A percentile compares a stretch with the other conserved stretches of the same genome.
These are phyloP conservation scores for Claviceps cyperi DNA, from an alignment of 2,329 filamentous ascomycete species.

Conservation along the genomic window DNA sequence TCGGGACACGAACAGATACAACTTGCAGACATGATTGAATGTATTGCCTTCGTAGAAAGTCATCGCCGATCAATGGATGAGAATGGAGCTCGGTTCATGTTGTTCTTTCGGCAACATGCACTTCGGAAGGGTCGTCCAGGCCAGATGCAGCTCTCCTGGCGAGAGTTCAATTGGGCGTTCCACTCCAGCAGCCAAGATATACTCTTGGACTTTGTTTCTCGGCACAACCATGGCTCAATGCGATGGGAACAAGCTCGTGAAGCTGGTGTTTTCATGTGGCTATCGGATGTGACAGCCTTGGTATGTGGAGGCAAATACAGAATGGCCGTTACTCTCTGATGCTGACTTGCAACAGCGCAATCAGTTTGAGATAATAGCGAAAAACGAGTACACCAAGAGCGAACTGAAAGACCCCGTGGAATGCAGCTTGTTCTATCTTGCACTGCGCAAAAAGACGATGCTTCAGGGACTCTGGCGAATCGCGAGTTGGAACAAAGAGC, in stretches of 20 bases:
- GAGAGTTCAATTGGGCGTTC: conserved; percentile 76
- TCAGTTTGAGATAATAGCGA: conserved; percentile 81
- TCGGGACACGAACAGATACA: conserved; percentile 79
- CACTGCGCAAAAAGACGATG: conserved; percentile 78
- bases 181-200: conserved; percentile 83
- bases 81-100: conserved; percentile 73
- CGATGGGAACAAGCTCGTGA: conserved; percentile 76
- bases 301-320: conserved; percentile 33
- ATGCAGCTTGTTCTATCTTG: conserved; percentile 83
- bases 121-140: conserved; percentile 51
- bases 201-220: conserved; percentile 65
- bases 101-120: conserved; percentile 74
- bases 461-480: conserved; percentile 90
- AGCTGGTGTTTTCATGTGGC: conserved; percentile 90
- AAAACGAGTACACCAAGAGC: conserved; percentile 82
- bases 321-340: not conserved
- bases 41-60: conserved; percentile 68
- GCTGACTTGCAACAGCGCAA: conserved; percentile 20
- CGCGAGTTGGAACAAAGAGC: conserved; percentile 78
- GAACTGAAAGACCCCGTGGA: conserved; percentile 82
- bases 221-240: conserved; percentile 66
- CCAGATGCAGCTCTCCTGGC: conserved; percentile 54
- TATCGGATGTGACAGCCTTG: conserved; percentile 61
- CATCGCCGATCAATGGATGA: conserved; percentile 82
- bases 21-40: conserved; percentile 72